Evolutionary conservation across 345 rosid genomes (phyloP), one percentile per base, ranked within the genome.

Genomic region (Abelmoschus esculentus): DNA sequence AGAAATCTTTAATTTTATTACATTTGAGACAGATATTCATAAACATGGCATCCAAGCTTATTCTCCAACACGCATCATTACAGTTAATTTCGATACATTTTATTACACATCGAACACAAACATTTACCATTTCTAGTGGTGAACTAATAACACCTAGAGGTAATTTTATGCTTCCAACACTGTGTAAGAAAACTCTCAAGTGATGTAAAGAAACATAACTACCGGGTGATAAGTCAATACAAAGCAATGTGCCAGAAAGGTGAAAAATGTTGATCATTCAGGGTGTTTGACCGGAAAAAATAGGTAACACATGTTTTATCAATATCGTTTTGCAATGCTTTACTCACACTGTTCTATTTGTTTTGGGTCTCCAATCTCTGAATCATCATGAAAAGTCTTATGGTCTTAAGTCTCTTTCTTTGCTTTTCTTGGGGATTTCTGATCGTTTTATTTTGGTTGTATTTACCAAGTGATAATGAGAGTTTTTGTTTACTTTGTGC

Each of bases 241-340:
- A 2, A 34, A 58, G 50, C 11, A 15, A 63, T 28, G 44, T 44
- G 19, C 49, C 46, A 14, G 19, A 2, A 5, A 67, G 29, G 13
- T 53, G 63, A 5, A 56, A 9, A 68, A 52, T 53, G 12, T 70
- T 17, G 14, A 4, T 42, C 57, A 55, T 73, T 65, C 76, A 95
- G 99, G 99, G 97, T 17, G 90, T 90, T 29, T 98, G 97, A 46
- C 85, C 91, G 55, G 66, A 12, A 26, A 95, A 95, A 78, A 67
- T 85, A 53, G 99, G 98, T 15, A 88, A 90, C 70, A 90, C 90
- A 3, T 91, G n/a, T n/a, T n/a, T n/a, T n/a, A n/a, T n/a, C n/a
- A n/a, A n/a, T n/a, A n/a, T n/a, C n/a, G n/a, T n/a, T 34, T 73
- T 95, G 75, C 99, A 95, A 70, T 91, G 99, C 75, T 75, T 95